phyloP scores from a whole-genome alignment of 1,139 yeast species.

The Arxiozyma bovina region DNA sequence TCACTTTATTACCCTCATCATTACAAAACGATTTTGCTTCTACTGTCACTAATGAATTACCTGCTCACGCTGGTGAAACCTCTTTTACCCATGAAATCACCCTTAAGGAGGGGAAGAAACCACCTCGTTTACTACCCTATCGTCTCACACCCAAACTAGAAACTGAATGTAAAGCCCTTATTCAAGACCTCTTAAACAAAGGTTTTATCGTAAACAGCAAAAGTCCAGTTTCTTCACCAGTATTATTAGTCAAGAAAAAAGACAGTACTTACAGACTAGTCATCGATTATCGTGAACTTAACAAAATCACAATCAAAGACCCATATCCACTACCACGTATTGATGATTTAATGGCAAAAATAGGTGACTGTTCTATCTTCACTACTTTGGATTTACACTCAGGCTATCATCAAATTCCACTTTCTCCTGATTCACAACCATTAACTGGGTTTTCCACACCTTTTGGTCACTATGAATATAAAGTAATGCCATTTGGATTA shows the following conservation, averaged over 20 bases:
- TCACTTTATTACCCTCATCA: background rate
- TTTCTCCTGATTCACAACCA: slow-evolving; percentile 3
- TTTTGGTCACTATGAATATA: slow-evolving; percentile 12
- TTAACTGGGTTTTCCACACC: slow-evolving; percentile 13
- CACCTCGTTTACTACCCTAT: slow-evolving; percentile 10
- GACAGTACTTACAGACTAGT: slow-evolving; percentile 20
- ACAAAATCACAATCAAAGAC: slow-evolving; percentile 18
- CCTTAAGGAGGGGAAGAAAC: slow-evolving; percentile 1
- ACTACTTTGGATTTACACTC: slow-evolving; percentile 11
- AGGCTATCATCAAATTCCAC: slow-evolving; percentile 15
- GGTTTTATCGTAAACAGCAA: slow-evolving; percentile 13
- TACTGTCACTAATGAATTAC: slow-evolving; percentile 1
- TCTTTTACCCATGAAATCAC: slow-evolving; percentile 5
- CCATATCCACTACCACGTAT: slow-evolving; percentile 23
- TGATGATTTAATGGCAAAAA: slow-evolving; percentile 11
- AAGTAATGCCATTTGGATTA: slow-evolving; percentile 11
- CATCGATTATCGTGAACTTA: slow-evolving; percentile 25
- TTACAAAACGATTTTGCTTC: background rate
- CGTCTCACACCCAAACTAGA: slow-evolving; percentile 6
- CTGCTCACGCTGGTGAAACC: background rate
- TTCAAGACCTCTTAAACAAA: slow-evolving; percentile 12
- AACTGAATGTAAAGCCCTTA: slow-evolving; percentile 2
- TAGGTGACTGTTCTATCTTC: slow-evolving; percentile 9
- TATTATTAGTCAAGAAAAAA: slow-evolving; percentile 19
- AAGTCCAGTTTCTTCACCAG: slow-evolving; percentile 17